A percentile compares a stretch with the other conserved stretches of the same genome.
phyloP scores from a whole-genome alignment of 352 stramenopile species.

The Phytophthora citricola region DNA sequence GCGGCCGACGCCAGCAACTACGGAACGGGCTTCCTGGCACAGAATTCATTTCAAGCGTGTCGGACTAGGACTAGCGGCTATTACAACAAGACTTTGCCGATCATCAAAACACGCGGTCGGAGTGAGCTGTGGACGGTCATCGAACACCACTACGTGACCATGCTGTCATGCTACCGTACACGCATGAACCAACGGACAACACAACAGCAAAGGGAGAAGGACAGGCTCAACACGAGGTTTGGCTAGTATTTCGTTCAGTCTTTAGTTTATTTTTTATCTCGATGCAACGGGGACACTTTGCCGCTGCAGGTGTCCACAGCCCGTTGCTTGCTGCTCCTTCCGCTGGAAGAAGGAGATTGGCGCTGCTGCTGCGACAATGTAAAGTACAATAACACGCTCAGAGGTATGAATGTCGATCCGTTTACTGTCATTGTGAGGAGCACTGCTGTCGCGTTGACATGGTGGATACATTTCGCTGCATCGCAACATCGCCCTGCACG shows the following conservation, averaged over 20 bases:
- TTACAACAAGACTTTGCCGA: slow-evolving; percentile 4
- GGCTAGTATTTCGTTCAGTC: slow-evolving; percentile 22
- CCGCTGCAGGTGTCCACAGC: slow-evolving; percentile 13
- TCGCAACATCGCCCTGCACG: slow-evolving; percentile 8
- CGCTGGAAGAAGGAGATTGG: slow-evolving; percentile 50
- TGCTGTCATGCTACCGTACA: slow-evolving; percentile 6
- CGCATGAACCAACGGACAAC: slow-evolving; percentile 15
- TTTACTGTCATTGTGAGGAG: slow-evolving; percentile 9
- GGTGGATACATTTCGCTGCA: slow-evolving; percentile 36
- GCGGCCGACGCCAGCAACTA: slow-evolving; percentile 16
- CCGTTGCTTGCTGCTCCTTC: slow-evolving; percentile 40
- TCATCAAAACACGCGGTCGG: slow-evolving; percentile 7
- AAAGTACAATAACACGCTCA: slow-evolving; percentile 51
- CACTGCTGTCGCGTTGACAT: slow-evolving; percentile 29
- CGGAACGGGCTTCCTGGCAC: slow-evolving; percentile 6
- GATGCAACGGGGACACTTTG: slow-evolving; percentile 20
- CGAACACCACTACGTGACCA: slow-evolving; percentile 16
- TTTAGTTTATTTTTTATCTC: slow-evolving; percentile 41
- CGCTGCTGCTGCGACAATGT: slow-evolving; percentile 36
- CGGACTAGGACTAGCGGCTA: slow-evolving; percentile 5
- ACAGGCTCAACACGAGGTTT: slow-evolving; percentile 41
- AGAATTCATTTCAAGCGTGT: slow-evolving; percentile 1
- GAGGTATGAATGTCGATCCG: slow-evolving; percentile 13
- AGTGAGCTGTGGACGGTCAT: slow-evolving; percentile 16
- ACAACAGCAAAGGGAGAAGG: slow-evolving; percentile 22